phyloP scores from a whole-genome alignment of 2,329 filamentous ascomycete species.

The Botryotinia calthae region DNA sequence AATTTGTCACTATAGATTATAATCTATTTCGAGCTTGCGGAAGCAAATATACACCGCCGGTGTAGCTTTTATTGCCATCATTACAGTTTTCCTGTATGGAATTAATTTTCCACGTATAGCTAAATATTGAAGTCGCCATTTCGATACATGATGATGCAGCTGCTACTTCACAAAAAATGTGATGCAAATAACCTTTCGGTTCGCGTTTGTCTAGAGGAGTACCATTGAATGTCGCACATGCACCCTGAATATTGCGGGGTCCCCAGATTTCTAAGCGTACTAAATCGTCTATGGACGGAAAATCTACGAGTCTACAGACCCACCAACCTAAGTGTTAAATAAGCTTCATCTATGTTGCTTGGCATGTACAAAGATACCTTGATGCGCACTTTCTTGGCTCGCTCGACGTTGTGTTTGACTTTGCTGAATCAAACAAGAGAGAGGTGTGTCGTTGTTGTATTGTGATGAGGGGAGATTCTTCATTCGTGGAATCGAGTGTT shows the following conservation, averaged over 20 bases:
- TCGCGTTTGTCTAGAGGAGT: not conserved
- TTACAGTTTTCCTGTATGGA: not conserved
- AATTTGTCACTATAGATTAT: not conserved
- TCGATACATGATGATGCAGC: not conserved
- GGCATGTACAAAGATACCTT: slow-evolving; percentile 14
- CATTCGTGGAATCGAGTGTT: slow-evolving; percentile 18
- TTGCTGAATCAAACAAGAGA: not conserved
- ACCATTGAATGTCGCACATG: not conserved
- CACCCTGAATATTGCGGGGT: slow-evolving; percentile 10
- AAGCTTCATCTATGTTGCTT: slow-evolving; percentile 11
- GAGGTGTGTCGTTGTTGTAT: not conserved
- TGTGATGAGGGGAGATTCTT: not conserved
- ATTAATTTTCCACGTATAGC: not conserved
- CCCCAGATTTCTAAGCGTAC: not conserved
- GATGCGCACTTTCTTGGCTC: not conserved
- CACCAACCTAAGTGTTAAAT: not conserved
- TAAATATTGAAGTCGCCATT: not conserved
- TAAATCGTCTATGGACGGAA: slow-evolving; percentile 12
- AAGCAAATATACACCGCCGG: not conserved
- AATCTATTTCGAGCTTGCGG: not conserved
- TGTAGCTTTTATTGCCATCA: not conserved
- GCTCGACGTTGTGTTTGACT: not conserved
- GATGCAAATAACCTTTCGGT: not conserved
- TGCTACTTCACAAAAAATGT: not conserved
- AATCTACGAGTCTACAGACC: not conserved